These are phyloP conservation scores for Phylloporus arenicola DNA, from an alignment of 768 basidiomycete genomes.

Conservation along the genomic window DNA sequence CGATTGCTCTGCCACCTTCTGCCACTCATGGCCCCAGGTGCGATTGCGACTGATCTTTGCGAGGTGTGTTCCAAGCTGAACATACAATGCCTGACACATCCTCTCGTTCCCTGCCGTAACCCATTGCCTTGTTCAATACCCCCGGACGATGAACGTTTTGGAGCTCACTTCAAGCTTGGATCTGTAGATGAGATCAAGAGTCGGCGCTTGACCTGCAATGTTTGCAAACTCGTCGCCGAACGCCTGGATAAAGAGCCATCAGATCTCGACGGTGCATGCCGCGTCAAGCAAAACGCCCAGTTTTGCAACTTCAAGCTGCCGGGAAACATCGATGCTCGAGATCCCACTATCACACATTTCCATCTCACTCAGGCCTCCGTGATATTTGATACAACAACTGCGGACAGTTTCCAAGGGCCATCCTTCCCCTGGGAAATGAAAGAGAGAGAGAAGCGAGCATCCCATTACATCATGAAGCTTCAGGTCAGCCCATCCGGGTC, in stretches of 20 bases:
- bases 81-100: neutral
- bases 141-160: neutral
- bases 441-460: neutral
- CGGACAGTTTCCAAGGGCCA: too few relatives aligned
- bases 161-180: constrained; percentile 2
- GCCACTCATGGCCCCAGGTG: neutral
- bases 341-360: constrained; percentile 9
- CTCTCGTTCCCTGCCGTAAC: neutral
- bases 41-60: neutral
- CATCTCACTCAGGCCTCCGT: constrained; percentile 11
- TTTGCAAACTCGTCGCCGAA: constrained; percentile 12
- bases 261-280: constrained; percentile 5
- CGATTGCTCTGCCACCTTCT: too few relatives aligned
- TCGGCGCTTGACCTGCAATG: constrained; percentile 6
- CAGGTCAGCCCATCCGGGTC: neutral
- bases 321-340: neutral
- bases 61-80: neutral
- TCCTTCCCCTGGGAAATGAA: constrained; percentile 7
- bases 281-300: neutral
- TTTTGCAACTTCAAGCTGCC: constrained; percentile 10
- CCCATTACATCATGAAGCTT: constrained; percentile 4
- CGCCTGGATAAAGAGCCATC: constrained; percentile 8
- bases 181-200: constrained; percentile 12
- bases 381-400: neutral
- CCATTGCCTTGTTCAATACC: neutral